Evolutionary conservation across 2,329 filamentous ascomycete species (phyloP).

Genomic region (Colletotrichum destructivum): DNA sequence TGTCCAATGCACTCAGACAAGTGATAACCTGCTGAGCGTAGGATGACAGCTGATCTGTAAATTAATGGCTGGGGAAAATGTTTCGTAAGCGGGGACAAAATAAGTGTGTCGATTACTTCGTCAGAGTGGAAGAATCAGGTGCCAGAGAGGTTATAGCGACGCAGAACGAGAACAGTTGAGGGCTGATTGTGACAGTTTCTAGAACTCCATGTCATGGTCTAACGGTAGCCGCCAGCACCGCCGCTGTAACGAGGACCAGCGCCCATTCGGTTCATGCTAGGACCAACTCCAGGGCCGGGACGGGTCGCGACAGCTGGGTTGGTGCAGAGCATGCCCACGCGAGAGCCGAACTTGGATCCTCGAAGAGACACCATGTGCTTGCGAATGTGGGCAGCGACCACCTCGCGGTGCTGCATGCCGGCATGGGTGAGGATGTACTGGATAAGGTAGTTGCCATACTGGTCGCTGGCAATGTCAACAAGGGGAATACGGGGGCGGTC

Average conservation of each 20-base stretch:
- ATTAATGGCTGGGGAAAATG: constrained; percentile 67
- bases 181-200: constrained; percentile 21
- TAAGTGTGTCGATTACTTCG: constrained; percentile 54
- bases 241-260: constrained; percentile 68
- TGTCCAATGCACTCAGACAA: constrained; percentile 71
- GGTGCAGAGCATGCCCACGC: constrained; percentile 98
- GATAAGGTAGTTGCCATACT: constrained; percentile 98
- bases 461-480: constrained; percentile 98
- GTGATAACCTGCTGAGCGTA: constrained; percentile 67
- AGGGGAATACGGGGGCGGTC: constrained; percentile 96
- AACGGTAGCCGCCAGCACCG: constrained; percentile 70
- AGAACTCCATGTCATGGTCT: constrained; percentile 43
- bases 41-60: constrained; percentile 71
- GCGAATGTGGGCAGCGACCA: constrained; percentile 93
- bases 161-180: constrained; percentile 28
- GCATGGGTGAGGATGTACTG: constrained; percentile 97
- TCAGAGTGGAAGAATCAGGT: constrained; percentile 42
- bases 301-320: constrained; percentile 92
- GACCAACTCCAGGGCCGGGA: constrained; percentile 85
- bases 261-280: constrained; percentile 73
- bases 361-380: constrained; percentile 99
- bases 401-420: constrained; percentile 88
- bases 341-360: constrained; percentile 97
- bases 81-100: constrained; percentile 61
- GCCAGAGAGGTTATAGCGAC: constrained; percentile 32